Percentiles rank a stretch among this genome's conserved stretches.
Conservation (phyloP, 768 basidiomycete species). For the Flagelloscypha sp. region DNA sequence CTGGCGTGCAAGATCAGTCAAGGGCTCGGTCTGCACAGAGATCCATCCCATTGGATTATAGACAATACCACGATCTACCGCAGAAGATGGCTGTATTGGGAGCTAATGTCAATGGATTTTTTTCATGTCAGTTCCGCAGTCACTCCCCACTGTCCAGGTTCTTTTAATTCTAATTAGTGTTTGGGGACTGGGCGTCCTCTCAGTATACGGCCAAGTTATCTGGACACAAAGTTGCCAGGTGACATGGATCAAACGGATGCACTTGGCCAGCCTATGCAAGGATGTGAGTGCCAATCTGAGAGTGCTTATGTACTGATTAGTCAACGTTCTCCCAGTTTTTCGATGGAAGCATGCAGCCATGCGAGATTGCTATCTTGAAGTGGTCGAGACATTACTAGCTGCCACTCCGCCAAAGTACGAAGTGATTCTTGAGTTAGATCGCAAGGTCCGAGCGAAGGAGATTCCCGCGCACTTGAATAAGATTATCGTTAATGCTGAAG, state of each 20-base stretch:
- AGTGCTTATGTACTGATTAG: too few species aligned
- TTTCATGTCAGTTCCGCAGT: constrained; percentile 21
- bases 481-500: too few species aligned
- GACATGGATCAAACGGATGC: too few species aligned
- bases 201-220: too few species aligned
- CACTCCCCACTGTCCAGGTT: too few species aligned
- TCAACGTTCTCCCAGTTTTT: constrained; percentile 37
- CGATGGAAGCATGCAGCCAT: constrained; percentile 47
- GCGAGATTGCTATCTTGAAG: constrained; percentile 38
- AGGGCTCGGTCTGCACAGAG: too few species aligned
- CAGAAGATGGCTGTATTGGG: constrained; percentile 31
- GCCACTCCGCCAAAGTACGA: constrained; percentile 39
- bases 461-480: too few species aligned
- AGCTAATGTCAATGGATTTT: constrained; percentile 29
- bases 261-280: too few species aligned
- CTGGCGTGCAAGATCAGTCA: too few species aligned
- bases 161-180: too few species aligned
- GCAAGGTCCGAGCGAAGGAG: constrained; percentile 37
- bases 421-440: constrained; percentile 42
- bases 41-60: constrained; percentile 34
- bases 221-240: too few species aligned
- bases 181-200: constrained; percentile 33
- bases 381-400: constrained; percentile 38
- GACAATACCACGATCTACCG: constrained; percentile 28
- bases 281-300: too few species aligned